phyloP scores from a whole-genome alignment of 306 rosid species.

The Casuarina glauca region DNA sequence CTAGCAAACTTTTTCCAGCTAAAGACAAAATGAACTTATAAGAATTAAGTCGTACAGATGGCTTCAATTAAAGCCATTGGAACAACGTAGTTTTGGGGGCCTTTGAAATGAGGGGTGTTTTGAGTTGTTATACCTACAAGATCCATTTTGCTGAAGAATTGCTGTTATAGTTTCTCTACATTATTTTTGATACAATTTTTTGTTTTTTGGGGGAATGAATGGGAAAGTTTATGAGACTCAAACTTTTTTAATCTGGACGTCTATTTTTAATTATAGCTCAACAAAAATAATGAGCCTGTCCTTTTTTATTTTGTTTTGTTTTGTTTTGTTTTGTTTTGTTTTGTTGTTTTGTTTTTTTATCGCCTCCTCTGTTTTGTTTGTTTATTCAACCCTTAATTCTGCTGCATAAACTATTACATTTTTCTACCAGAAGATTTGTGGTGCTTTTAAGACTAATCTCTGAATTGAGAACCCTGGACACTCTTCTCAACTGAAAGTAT shows the following conservation, averaged over 20 bases:
- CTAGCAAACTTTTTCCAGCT: neutral
- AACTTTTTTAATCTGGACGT: slow-evolving; percentile 15
- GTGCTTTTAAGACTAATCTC: neutral
- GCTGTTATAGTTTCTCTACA: too few species aligned
- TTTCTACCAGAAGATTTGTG: neutral
- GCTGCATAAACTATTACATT: too few species aligned
- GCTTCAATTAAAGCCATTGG: too few species aligned
- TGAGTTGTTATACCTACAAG: too few species aligned
- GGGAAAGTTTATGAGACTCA: neutral
- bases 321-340: too few species aligned
- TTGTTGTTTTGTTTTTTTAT: neutral
- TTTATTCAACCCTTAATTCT: too few species aligned
- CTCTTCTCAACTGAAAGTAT: neutral
- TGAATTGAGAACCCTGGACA: neutral
- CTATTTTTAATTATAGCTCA: slow-evolving; percentile 3
- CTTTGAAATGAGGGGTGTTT: too few species aligned
- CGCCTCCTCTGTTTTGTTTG: neutral
- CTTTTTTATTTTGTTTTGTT: neutral
- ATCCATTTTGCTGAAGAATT: too few species aligned
- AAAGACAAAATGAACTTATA: neutral
- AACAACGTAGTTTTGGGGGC: neutral
- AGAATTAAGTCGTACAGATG: neutral
- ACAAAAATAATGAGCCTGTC: neutral
- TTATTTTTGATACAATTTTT: too few species aligned
- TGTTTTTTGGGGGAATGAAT: too few species aligned